Base-by-base conservation (phyloP, 305 asterid species). In the Lippia alba region DNA sequence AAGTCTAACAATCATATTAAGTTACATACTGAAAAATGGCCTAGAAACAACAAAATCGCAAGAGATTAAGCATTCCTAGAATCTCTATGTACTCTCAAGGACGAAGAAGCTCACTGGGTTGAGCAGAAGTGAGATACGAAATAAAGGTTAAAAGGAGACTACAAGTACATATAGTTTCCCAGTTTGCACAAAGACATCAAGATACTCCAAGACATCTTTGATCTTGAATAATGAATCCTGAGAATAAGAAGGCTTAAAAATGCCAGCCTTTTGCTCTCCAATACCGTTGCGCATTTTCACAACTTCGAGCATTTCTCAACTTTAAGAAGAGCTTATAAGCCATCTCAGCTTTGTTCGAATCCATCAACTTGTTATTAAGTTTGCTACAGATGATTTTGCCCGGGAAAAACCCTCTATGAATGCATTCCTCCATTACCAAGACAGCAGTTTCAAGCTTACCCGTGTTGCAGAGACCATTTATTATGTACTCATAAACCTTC, bases 241-340 rank as follows among this genome's bases (percentile, higher is more conserved):
- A 19, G 12, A 60, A 18, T 12, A 9, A 30, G 15, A 71, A 63
- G 67, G 61, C 73, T 67, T 72, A 90, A 76, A 89, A 92, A 72
- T 90, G 97, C 96, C 97, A 90, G 18, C 98, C 98, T 85, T 91
- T 89, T 39, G 88, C 86, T 58, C 96, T 90, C 92, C 98, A 93
- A 76, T 80, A 76, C 74, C 87, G 80, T 57, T 78, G 91, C 8
- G 96, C 94, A 49, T 93, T 89, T 73, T 89, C 94, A 59, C 76
- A 78, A 55, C 71, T 63, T 48, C 98, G 95, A 20, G 94, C 93
- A 8, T 40, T 77, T 72, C 84, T 87, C 33, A 92, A 69, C 86
- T 89, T 92, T 70, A 86, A 74, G 63, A 78, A 84, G 41, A 90
- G 91, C 83, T 80, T 83, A 80, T 93, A 93, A 5, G 97, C 91